These are phyloP conservation scores for Fusarium praegraminearum DNA, from an alignment of 2,329 filamentous ascomycete genomes.

Conservation along the genomic window DNA sequence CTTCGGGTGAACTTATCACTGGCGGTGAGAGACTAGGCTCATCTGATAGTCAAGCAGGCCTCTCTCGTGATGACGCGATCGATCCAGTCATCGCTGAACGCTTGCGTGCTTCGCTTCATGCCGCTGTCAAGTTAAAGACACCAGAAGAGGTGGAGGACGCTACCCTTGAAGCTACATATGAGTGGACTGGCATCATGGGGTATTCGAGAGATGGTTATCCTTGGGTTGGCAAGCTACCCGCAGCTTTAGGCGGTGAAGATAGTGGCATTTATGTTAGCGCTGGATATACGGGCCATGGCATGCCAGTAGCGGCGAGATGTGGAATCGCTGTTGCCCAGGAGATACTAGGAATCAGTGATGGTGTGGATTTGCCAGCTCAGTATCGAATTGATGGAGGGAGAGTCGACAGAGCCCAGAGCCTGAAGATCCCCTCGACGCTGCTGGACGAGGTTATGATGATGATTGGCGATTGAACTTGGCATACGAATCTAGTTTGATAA, in stretches of 20 bases:
- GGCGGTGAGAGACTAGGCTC: slow-evolving; percentile 76
- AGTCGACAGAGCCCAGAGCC: slow-evolving; percentile 37
- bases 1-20: slow-evolving; percentile 71
- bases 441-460: slow-evolving; percentile 45
- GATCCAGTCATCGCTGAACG: slow-evolving; percentile 68
- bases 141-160: slow-evolving; percentile 54
- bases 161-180: slow-evolving; percentile 65
- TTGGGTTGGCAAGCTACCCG: slow-evolving; percentile 77
- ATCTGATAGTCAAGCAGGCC: slow-evolving; percentile 59
- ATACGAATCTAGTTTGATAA: background rate
- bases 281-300: slow-evolving; percentile 80
- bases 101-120: slow-evolving; percentile 61
- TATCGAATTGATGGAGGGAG: slow-evolving; percentile 56
- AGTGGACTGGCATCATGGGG: slow-evolving; percentile 87
- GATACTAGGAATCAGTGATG: slow-evolving; percentile 60
- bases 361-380: slow-evolving; percentile 58
- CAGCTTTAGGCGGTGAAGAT: slow-evolving; percentile 56
- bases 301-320: slow-evolving; percentile 78
- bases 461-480: slow-evolving; percentile 29
- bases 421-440: slow-evolving; percentile 43
- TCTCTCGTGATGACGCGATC: slow-evolving; percentile 69
- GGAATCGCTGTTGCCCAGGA: slow-evolving; percentile 72
- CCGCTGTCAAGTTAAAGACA: slow-evolving; percentile 57
- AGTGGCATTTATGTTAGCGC: slow-evolving; percentile 72
- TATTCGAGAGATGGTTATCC: slow-evolving; percentile 75